Percentiles rank a stretch among this genome's conserved stretches.
phyloP scores from a whole-genome alignment of 1,284 basidiomycete genomes.

The Melampsora medusae region DNA sequence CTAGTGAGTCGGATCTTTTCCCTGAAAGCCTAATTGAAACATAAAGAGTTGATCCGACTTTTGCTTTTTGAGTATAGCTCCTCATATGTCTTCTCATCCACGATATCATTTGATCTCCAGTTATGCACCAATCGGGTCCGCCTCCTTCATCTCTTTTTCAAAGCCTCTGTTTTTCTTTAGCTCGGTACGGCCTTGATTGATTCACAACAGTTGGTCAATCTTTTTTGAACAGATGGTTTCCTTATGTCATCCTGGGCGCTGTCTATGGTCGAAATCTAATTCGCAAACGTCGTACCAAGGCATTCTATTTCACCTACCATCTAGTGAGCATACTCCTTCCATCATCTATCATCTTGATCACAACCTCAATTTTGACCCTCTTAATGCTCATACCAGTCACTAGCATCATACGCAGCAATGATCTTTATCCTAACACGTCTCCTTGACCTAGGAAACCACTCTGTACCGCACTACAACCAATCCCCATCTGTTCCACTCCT shows the following conservation, averaged over 20 bases:
- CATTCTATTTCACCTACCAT: slow-evolving; percentile 2
- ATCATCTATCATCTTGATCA: not conserved
- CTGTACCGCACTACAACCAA: slow-evolving; percentile 6
- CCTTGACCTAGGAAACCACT: slow-evolving; percentile 16
- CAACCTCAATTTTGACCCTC: not conserved
- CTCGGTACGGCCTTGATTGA: too few relatives aligned
- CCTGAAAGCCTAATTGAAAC: too few relatives aligned
- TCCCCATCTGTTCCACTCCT: not conserved
- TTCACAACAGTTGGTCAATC: too few relatives aligned
- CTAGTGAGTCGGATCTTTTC: slow-evolving; percentile 14
- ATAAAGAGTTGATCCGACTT: too few relatives aligned
- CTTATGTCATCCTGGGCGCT: slow-evolving; percentile 27
- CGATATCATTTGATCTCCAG: slow-evolving; percentile 23
- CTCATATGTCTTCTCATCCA: slow-evolving; percentile 26
- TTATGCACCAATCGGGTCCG: slow-evolving; percentile 31
- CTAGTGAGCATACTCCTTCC: not conserved
- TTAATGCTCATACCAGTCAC: slow-evolving; percentile 1
- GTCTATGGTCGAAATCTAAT: slow-evolving; percentile 23
- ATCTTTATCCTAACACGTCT: slow-evolving; percentile 12
- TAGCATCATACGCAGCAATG: not conserved
- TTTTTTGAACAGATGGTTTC: slow-evolving; percentile 22
- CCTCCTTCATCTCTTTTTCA: not conserved
- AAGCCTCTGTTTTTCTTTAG: not conserved
- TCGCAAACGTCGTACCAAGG: slow-evolving; percentile 15
- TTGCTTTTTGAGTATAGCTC: not conserved